Evolutionary conservation across 23 red algal genomes (phyloP), one percentile per base, ranked within the genome.

Genomic region (Gracilaria vermiculophylla): DNA sequence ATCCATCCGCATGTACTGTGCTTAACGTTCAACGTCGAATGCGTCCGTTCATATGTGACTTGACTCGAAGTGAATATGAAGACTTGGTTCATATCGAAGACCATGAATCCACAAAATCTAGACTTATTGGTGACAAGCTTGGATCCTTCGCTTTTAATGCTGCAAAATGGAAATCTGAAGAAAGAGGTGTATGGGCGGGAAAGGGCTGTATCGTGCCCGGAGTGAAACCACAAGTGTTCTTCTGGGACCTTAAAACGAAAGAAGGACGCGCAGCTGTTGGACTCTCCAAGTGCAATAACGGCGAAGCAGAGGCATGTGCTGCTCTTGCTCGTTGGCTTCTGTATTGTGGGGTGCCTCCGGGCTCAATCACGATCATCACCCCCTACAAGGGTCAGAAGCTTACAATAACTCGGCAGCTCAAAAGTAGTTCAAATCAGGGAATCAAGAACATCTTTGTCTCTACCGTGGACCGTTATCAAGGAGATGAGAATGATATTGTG

Each of bases 401-500:
- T 1, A 90, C 69, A 11, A 69, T 89, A 17, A 29, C 40, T 29
- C 54, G 60, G 17, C 3, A 28, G 4, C 74, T 90, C 15, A 48
- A 44, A 33, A 57, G 24, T 19, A 31, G 57, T 6, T 39, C 54
- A 2, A 41, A 56, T 28, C 36, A 65, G 6, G 49, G 58, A 69
- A 7, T 62, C 8, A 83, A 47, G 12, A 0, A 43, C 8, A 32
- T 87, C 27, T 54, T 40, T 40, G 74, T 90, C 0, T 67, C 71
- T 35, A 78, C 85, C 29, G 85, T 90, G 31, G 85, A 90, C 58
- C 69, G 85, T 20, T 90, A 90, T 79, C 70, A 90, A 80, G 85
- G 85, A 24, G 70, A 90, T 79, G 85, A 90, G 29, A 90, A 90
- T 52, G 85, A 90, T 58, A 78, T 90, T 66, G 60, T 90, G 36